phyloP scores from a whole-genome alignment of 208 protist genomes.

The Giardia duodenalis region DNA sequence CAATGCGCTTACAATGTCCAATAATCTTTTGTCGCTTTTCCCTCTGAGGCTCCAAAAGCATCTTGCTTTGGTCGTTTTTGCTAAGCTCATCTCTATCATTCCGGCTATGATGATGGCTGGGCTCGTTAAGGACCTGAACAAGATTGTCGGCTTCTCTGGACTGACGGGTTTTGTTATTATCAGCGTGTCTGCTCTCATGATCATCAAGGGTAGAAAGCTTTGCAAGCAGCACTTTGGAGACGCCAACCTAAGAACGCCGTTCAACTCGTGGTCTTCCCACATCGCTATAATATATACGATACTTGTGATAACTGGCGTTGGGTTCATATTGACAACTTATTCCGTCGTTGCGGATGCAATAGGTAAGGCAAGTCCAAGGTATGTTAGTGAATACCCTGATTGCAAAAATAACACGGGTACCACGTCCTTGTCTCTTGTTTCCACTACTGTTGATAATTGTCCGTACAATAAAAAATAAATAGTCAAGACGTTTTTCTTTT shows the following conservation, averaged over 20 bases:
- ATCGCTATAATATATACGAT: neutral
- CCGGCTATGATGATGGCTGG: neutral
- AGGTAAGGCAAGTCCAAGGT: too few species aligned
- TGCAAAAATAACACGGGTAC: too few species aligned
- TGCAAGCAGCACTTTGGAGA: neutral
- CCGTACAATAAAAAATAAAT: too few species aligned
- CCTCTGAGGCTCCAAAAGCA: neutral
- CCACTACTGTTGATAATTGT: too few species aligned
- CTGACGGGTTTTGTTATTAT: neutral
- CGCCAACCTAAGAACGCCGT: neutral
- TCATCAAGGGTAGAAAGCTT: conserved; percentile 4
- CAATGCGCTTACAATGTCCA: neutral
- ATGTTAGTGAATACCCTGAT: too few species aligned
- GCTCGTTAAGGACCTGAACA: neutral
- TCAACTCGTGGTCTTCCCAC: neutral
- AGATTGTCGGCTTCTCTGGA: neutral
- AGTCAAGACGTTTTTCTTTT: too few species aligned
- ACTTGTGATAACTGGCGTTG: neutral
- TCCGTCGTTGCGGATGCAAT: too few species aligned
- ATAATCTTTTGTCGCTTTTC: neutral
- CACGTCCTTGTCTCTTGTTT: too few species aligned
- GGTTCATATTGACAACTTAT: neutral
- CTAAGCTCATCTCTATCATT: conserved; percentile 9
- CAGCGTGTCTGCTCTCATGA: neutral
- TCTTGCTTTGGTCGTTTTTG: neutral